Evolutionary conservation across 495 filamentous ascomycete genomes (phyloP).

Genomic region (Podospora sp.): DNA sequence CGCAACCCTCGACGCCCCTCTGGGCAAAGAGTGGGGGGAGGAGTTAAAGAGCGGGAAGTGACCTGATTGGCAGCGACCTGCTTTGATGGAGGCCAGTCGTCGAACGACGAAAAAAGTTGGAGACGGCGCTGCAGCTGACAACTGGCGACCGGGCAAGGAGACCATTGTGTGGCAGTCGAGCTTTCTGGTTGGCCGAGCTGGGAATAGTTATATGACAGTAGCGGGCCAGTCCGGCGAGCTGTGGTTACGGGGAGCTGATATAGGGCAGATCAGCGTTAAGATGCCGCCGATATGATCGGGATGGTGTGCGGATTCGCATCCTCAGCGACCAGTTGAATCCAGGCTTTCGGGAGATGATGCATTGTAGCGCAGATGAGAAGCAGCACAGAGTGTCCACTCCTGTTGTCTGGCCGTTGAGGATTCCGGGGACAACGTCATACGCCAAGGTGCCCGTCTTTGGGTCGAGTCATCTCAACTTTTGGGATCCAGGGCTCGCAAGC

Average conservation of each 20-base stretch:
- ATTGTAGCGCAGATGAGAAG: not conserved
- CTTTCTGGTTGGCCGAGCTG: not conserved
- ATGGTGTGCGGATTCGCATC: not conserved
- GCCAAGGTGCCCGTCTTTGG: not conserved
- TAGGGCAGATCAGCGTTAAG: constrained; percentile 7
- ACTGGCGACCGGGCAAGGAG: not conserved
- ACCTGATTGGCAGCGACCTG: constrained; percentile 18
- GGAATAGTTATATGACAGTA: not conserved
- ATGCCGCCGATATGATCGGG: not conserved
- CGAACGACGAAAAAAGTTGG: not conserved
- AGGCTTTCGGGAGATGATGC: constrained; percentile 8
- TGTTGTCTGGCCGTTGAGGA: not conserved
- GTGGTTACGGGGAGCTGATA: constrained; percentile 5
- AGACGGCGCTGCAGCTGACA: not conserved
- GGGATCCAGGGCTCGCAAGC: not conserved
- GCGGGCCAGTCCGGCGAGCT: not conserved
- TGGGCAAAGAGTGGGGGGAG: constrained; percentile 21
- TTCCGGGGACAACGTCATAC: not conserved
- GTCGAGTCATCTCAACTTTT: not conserved
- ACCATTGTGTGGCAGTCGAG: not conserved
- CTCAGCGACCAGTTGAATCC: not conserved
- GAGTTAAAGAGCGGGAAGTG: constrained; percentile 12
- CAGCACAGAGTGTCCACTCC: not conserved
- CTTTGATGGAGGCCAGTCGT: constrained; percentile 11
- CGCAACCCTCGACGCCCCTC: constrained; percentile 28